These are phyloP conservation scores for Eudorina sp. DNA, from an alignment of 139 green algal genomes.

Conservation along the genomic window DNA sequence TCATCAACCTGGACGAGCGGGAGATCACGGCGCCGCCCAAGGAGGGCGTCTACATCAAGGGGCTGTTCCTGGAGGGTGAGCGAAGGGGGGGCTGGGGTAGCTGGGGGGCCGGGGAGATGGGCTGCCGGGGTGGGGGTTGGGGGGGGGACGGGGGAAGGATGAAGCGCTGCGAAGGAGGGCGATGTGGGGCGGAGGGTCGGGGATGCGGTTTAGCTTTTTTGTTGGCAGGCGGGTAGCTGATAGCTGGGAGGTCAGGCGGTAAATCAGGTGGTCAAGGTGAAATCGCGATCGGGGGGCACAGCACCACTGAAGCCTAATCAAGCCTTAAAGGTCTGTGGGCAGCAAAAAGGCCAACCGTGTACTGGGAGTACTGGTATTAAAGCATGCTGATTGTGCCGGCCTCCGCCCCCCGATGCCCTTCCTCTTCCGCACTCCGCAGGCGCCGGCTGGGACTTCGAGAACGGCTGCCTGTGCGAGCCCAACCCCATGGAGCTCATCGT, in stretches of 20 bases:
- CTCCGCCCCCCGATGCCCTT: neutral
- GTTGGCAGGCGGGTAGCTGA: too few species aligned
- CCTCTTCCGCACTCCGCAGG: conserved; percentile 25
- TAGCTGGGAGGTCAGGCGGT: too few species aligned
- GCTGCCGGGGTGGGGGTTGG: neutral
- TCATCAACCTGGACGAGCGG: conserved; percentile 83
- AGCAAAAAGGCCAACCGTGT: too few species aligned
- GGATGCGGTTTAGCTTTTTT: too few species aligned
- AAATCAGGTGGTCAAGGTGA: too few species aligned
- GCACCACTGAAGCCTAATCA: too few species aligned
- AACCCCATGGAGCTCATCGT: conserved; percentile 93
- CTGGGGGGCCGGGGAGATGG: conserved; percentile 24
- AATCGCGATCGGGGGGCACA: too few species aligned
- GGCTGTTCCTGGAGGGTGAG: conserved; percentile 85
- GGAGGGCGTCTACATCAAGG: conserved; percentile 90
- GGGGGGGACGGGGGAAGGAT: neutral
- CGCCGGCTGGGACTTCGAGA: conserved; percentile 88
- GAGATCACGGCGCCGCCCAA: conserved; percentile 81
- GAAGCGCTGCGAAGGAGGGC: neutral
- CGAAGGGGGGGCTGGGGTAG: neutral
- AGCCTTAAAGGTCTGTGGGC: too few species aligned
- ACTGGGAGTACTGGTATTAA: too few species aligned
- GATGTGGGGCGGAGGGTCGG: too few species aligned
- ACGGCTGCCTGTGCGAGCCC: conserved; percentile 86
- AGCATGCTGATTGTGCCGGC: too few species aligned